A percentile compares a stretch with the other conserved stretches of the same genome.
phyloP scores from a whole-genome alignment of 495 filamentous ascomycete species.

The Ascodesmis nigricans region DNA sequence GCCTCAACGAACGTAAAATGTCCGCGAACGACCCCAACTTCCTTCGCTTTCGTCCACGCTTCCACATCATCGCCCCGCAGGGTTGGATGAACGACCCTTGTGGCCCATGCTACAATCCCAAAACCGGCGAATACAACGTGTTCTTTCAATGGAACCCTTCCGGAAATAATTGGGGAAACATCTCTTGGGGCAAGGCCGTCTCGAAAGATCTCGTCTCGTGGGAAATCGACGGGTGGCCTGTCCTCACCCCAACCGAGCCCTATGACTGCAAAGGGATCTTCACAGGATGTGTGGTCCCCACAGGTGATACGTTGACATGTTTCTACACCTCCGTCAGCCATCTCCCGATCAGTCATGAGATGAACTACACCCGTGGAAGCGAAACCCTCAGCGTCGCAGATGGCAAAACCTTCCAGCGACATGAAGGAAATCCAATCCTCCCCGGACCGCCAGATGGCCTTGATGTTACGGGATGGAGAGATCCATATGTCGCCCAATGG shows the following conservation, averaged over 20 bases:
- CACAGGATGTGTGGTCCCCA: slow-evolving; percentile 28
- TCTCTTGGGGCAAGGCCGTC: slow-evolving; percentile 25
- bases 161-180: slow-evolving; percentile 27
- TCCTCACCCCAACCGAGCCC: slow-evolving; percentile 22
- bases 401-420: slow-evolving; percentile 30
- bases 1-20: too few species aligned
- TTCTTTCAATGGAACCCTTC: slow-evolving; percentile 27
- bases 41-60: slow-evolving; percentile 28
- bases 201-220: slow-evolving; percentile 22
- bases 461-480: slow-evolving; percentile 33
- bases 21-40: slow-evolving; percentile 16
- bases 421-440: slow-evolving; percentile 31
- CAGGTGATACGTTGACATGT: slow-evolving; percentile 26
- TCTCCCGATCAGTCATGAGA: slow-evolving; percentile 30
- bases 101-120: slow-evolving; percentile 32
- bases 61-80: slow-evolving; percentile 30
- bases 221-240: slow-evolving; percentile 24
- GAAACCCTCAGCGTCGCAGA: slow-evolving; percentile 32
- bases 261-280: slow-evolving; percentile 34
- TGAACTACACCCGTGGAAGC: slow-evolving; percentile 28
- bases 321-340: slow-evolving; percentile 32
- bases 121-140: slow-evolving; percentile 22
- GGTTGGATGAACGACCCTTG: slow-evolving; percentile 38
- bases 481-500: slow-evolving; percentile 31
- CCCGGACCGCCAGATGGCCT: slow-evolving; percentile 25